Percentiles rank a stretch among this genome's conserved stretches.
These are phyloP conservation scores for Leersia perrieri DNA, from an alignment of 176 grass and related monocot genomes.

Conservation along the genomic window DNA sequence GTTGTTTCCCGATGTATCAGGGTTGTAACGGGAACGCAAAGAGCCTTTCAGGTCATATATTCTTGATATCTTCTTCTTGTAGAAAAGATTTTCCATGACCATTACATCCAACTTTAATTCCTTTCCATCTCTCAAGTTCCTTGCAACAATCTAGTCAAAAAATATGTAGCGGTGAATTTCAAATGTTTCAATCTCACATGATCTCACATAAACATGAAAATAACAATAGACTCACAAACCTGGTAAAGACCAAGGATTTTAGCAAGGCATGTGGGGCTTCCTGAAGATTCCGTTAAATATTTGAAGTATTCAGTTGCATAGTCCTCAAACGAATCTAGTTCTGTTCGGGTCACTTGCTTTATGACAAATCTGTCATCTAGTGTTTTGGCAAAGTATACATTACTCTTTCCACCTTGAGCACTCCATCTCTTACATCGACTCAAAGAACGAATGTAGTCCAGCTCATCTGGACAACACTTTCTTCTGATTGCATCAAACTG, in stretches of 20 bases:
- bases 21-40: conserved; percentile 84
- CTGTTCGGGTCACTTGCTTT: conserved; percentile 87
- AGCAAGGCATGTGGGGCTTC: conserved; percentile 79
- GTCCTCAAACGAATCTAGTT: conserved; percentile 96
- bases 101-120: conserved; percentile 93
- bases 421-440: conserved; percentile 95
- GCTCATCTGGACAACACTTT: conserved; percentile 73
- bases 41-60: conserved; percentile 98
- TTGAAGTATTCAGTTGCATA: conserved; percentile 81
- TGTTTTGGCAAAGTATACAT: conserved; percentile 97
- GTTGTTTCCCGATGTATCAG: conserved; percentile 78
- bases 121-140: conserved; percentile 76
- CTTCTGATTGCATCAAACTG: conserved; percentile 82
- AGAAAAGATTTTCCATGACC: conserved; percentile 99
- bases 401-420: conserved; percentile 98
- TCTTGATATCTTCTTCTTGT: conserved; percentile 78
- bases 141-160: conserved; percentile 60
- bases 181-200: conserved; percentile 7
- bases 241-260: conserved; percentile 98
- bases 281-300: conserved; percentile 68
- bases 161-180: not conserved
- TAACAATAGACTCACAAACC: conserved; percentile 49
- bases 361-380: conserved; percentile 93
- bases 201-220: conserved; percentile 8
- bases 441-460: conserved; percentile 85